phyloP scores from a whole-genome alignment of 345 rosid species.

The Salix suchowensis region DNA sequence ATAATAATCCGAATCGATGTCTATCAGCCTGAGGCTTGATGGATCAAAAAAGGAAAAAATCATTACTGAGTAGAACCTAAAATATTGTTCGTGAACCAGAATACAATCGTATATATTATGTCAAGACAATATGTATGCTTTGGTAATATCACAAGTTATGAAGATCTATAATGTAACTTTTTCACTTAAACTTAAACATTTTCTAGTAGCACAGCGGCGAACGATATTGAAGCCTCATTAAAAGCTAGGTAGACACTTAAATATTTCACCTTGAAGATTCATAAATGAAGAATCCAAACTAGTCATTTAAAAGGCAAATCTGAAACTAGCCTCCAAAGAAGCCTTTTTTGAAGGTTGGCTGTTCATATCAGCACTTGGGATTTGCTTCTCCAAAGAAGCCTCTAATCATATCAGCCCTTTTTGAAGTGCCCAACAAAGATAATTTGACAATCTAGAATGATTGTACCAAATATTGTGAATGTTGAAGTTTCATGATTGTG shows the following conservation, averaged over 20 bases:
- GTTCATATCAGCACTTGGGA: not conserved
- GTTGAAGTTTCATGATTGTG: not conserved
- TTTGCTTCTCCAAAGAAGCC: not conserved
- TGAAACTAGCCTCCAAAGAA: not conserved
- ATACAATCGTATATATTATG: not conserved
- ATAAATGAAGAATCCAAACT: not conserved
- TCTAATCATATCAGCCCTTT: too few relatives aligned
- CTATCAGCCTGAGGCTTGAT: not conserved
- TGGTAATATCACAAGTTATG: not conserved
- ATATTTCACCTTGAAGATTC: not conserved
- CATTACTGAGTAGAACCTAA: too few relatives aligned
- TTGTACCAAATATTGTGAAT: not conserved
- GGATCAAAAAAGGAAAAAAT: not conserved
- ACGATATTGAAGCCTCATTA: too few relatives aligned
- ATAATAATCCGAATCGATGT: not conserved
- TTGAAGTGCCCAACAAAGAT: not conserved
- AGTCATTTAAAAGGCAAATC: not conserved
- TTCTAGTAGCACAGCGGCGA: too few relatives aligned
- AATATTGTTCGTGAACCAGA: not conserved
- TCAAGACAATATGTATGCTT: not conserved
- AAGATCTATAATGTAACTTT: not conserved
- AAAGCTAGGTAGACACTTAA: not conserved
- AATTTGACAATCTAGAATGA: not conserved
- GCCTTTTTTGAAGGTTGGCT: not conserved
- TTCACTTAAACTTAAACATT: not conserved